Evolutionary conservation across 306 rosid genomes (phyloP).

Genomic region (Sphenostylis stenocarpa): DNA sequence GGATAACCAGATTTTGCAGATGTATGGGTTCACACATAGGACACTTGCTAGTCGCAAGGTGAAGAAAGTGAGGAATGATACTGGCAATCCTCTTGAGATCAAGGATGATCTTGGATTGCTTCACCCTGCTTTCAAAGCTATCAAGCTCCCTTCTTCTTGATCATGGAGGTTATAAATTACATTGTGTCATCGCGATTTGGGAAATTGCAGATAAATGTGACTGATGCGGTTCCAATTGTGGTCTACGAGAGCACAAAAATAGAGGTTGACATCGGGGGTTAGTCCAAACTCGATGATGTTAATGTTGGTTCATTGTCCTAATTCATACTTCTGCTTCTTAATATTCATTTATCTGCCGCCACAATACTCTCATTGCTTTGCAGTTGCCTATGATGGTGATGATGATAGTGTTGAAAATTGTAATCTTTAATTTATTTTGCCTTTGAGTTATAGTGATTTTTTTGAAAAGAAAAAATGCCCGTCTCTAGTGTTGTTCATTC

Average conservation of each 20-base stretch:
- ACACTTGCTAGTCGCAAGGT: constrained; percentile 57
- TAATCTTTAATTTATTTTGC: constrained; percentile 27
- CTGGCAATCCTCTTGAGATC: constrained; percentile 52
- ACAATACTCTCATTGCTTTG: neutral
- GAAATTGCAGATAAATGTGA: neutral
- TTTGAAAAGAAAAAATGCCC: neutral
- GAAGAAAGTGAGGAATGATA: constrained; percentile 72
- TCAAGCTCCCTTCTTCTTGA: constrained; percentile 49
- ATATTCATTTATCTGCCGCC: constrained; percentile 19
- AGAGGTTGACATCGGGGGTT: neutral
- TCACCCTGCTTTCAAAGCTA: constrained; percentile 69
- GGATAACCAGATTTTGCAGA: constrained; percentile 79
- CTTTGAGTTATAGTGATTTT: constrained; percentile 23
- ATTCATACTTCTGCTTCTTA: neutral
- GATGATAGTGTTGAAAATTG: constrained; percentile 26
- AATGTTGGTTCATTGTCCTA: neutral
- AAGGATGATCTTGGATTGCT: constrained; percentile 83
- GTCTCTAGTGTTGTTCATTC: neutral
- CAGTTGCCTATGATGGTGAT: neutral
- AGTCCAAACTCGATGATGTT: neutral
- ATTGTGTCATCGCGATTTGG: too few relatives aligned
- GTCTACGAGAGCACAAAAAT: neutral
- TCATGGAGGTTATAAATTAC: neutral
- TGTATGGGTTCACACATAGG: constrained; percentile 72
- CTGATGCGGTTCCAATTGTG: neutral